These are phyloP conservation scores for Thelonectria blattea DNA, from an alignment of 2,329 filamentous ascomycete species.

Conservation along the genomic window DNA sequence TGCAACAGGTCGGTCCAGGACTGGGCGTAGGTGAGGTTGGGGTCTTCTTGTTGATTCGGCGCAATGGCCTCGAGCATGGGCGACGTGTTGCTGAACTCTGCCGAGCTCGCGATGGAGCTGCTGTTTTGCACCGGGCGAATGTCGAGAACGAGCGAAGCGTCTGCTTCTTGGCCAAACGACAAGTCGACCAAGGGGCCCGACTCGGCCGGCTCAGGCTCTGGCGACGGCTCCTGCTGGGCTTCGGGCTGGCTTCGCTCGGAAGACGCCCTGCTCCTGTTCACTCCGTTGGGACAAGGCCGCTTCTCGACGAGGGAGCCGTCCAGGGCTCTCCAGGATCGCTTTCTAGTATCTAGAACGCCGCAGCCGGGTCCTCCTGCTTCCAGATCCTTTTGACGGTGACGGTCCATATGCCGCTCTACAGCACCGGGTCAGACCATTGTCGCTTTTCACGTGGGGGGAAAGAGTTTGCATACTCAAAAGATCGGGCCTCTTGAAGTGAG, in stretches of 20 bases:
- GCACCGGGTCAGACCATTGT: background rate
- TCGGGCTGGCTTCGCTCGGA: constrained; percentile 13
- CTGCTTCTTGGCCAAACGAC: background rate
- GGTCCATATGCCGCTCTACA: constrained; percentile 63
- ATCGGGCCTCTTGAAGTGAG: constrained; percentile 67
- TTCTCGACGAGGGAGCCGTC: constrained; percentile 59
- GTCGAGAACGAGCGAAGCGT: background rate
- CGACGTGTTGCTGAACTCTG: background rate
- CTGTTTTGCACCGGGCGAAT: background rate
- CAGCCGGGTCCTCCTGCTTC: constrained; percentile 60
- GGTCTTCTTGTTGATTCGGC: constrained; percentile 8
- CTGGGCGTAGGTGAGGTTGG: constrained; percentile 11
- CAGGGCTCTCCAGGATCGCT: constrained; percentile 61
- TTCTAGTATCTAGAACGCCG: constrained; percentile 59
- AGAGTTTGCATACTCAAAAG: constrained; percentile 42
- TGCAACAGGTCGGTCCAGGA: constrained; percentile 23
- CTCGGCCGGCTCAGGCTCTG: constrained; percentile 11
- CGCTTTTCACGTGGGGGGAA: background rate
- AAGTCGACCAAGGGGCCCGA: background rate
- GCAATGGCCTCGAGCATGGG: background rate
- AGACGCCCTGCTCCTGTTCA: constrained; percentile 17
- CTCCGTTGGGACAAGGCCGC: constrained; percentile 28
- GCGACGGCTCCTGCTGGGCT: constrained; percentile 14
- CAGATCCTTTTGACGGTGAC: constrained; percentile 59
- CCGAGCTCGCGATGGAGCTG: background rate